These are phyloP conservation scores for Torulaspora delbrueckii DNA, from an alignment of 805 yeast species.

Conservation along the genomic window DNA sequence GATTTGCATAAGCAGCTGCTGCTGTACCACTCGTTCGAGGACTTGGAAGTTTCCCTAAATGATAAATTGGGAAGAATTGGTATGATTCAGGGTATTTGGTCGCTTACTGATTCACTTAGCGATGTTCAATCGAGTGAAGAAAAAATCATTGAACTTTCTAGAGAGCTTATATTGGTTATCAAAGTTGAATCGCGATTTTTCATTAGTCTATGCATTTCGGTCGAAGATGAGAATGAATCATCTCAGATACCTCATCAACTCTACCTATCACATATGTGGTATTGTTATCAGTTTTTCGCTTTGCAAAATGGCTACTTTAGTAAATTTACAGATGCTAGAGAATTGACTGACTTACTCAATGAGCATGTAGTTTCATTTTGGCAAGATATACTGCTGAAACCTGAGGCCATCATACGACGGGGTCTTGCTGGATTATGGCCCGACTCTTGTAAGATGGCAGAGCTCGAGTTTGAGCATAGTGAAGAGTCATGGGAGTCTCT, in stretches of 20 bases:
- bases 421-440: constrained; percentile 26
- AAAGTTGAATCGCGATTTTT: constrained; percentile 31
- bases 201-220: constrained; percentile 24
- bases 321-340: constrained; percentile 24
- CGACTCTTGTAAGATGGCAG: constrained; percentile 24
- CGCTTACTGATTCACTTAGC: constrained; percentile 20
- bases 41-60: constrained; percentile 24
- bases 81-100: constrained; percentile 40
- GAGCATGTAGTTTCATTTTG: constrained; percentile 32
- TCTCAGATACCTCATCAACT: constrained; percentile 28
- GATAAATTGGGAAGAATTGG: constrained; percentile 40
- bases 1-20: constrained; percentile 36
- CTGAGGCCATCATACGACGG: constrained; percentile 20
- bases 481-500: constrained; percentile 29
- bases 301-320: constrained; percentile 24
- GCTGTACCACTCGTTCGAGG: constrained; percentile 32
- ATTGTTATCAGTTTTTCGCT: constrained; percentile 27
- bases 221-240: constrained; percentile 8
- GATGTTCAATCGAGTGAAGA: constrained; percentile 12
- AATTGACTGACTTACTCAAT: constrained; percentile 28
- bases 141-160: constrained; percentile 29
- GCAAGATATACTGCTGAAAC: constrained; percentile 28
- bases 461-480: constrained; percentile 12
- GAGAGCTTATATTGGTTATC: constrained; percentile 26
- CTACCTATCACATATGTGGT: constrained; percentile 25